Conservation (phyloP, 2,329 filamentous ascomycete species). For the Colletotrichum musicola region DNA sequence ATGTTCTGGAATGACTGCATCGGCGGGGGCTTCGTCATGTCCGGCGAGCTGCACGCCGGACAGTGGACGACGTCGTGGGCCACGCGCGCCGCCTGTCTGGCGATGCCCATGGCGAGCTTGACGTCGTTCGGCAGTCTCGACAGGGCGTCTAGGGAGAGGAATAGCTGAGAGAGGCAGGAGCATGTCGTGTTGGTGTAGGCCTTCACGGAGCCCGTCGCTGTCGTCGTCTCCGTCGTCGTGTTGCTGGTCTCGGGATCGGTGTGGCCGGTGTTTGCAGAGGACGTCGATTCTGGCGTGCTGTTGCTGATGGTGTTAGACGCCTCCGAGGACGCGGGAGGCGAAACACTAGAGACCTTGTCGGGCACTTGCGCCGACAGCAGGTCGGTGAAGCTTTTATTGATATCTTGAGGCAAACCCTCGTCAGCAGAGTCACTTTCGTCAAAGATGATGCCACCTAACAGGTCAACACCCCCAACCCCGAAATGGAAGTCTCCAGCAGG, state of each 20-base stretch:
- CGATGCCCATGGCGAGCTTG: conserved; percentile 59
- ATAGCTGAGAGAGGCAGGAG: conserved; percentile 63
- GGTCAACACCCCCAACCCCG: conserved; percentile 43
- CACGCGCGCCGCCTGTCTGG: conserved; percentile 60
- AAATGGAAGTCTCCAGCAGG: conserved; percentile 39
- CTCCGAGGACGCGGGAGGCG: conserved; percentile 22
- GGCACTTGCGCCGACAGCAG: conserved; percentile 29
- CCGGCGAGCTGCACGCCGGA: conserved; percentile 58
- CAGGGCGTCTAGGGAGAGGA: conserved; percentile 64
- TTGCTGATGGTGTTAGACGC: conserved; percentile 20
- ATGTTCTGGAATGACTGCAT: conserved; percentile 68
- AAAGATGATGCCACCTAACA: conserved; percentile 50
- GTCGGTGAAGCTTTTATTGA: conserved; percentile 39
- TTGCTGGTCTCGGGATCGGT: no score
- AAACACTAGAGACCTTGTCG: conserved; percentile 10
- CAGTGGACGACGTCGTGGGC: conserved; percentile 67
- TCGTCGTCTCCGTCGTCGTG: not conserved
- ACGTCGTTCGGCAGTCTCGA: conserved; percentile 60
- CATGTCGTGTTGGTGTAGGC: conserved; percentile 50
- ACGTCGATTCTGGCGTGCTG: conserved; percentile 19
- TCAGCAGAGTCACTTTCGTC: conserved; percentile 46
- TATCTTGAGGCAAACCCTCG: conserved; percentile 46
- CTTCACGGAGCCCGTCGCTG: conserved; percentile 4
- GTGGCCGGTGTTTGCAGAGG: conserved; percentile 3
- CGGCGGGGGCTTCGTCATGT: conserved; percentile 51